Evolutionary conservation across 2,329 filamentous ascomycete genomes (phyloP), one percentile per base, ranked within the genome.

Genomic region (Scedosporium apiospermum): DNA sequence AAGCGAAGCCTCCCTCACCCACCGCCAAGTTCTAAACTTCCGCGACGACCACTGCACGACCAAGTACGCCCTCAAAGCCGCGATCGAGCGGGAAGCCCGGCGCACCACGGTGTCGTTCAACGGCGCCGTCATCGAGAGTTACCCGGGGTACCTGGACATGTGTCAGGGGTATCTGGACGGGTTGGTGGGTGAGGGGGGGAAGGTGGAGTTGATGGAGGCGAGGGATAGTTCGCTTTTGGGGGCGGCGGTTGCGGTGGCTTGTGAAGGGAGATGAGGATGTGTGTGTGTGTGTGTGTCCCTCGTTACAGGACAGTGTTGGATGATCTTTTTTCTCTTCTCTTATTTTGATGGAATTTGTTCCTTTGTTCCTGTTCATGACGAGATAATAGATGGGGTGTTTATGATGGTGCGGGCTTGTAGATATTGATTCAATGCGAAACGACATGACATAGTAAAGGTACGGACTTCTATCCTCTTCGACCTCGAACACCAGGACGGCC

Each of bases 101-200:
- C 74, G 76, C 63, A 86, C 83, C 3, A 80, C 83, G 2, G 84
- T 93, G n/a, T 88, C 88, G 3, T 93, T 88, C 74, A 92, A 91
- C 69, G 90, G 90, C 55, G 89, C 87, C 30, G 88, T 93, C 59
- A 86, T 93, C 60, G 89, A 93, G 73, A 87, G 88, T 68, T 93
- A 93, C 69, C 89, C 90, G 0, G 77, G 78, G 6, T 93, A 91
- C 72, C 77, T 82, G 23, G 74, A 73, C 38, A 79, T 76, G 51
- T 87, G 86, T 68, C 89, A 93, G 71, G 71, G 71, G 5, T 85
- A 86, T 67, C 74, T 93, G 57, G 78, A 91, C 68, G 75, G 78
- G 46, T 75, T 93, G 7, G 80, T 85, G 68, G 62, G 42, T 68
- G 68, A 18, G 12, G n/a, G 18, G 23, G 30, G 34, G 14, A 73